Base-by-base conservation (phyloP, 768 basidiomycete genomes). In the Lentinula edodes region DNA sequence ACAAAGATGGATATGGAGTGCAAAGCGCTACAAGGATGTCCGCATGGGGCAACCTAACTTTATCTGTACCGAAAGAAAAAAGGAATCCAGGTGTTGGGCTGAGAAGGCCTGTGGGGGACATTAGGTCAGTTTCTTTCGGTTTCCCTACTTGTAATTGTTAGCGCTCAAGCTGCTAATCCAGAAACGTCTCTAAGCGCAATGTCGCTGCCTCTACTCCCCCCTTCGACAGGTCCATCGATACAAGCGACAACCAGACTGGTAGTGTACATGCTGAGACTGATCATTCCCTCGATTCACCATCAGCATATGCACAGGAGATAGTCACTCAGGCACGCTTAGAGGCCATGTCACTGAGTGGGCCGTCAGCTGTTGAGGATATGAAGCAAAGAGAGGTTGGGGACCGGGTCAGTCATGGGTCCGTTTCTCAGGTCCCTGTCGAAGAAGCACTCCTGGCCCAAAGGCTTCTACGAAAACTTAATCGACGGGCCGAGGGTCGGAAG, bases 381-480 rank as follows among this genome's bases (percentile, higher is more conserved):
- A 15, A 43, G n/a, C 16, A 15, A 39, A 13, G 38, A 43, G 42
- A 43, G 16, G 35, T 34, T 15, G 51, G 13, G 9, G 39, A n/a
- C 16, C 39, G 38, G 23, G 41, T n/a, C n/a, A 28, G 55, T 9
- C 55, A 34, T 7, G 55, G 55, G 36, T 56, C 55, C 20, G n/a
- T 43, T 18, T 56, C 55, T 34, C 55, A 41, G 43, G 55, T 56
- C 13, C 58, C 46, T 18, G 54, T 66, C 57, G 67, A 68, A 53
- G 67, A 68, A 61, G 67, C 67, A 59, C 28, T 66, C 43, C 63
- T 68, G 6, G 67, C 67, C 32, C 65, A 68, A 61, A 52, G 62
- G 52, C 50, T 68, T 41, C 61, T 68, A 6, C 62, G 62, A 35
- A 63, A 58, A 38, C 62, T 68, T 18, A 65, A 68, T 52, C 41